These are phyloP conservation scores for Pichia thaimueangensis DNA, from an alignment of 805 yeast species.

Conservation along the genomic window DNA sequence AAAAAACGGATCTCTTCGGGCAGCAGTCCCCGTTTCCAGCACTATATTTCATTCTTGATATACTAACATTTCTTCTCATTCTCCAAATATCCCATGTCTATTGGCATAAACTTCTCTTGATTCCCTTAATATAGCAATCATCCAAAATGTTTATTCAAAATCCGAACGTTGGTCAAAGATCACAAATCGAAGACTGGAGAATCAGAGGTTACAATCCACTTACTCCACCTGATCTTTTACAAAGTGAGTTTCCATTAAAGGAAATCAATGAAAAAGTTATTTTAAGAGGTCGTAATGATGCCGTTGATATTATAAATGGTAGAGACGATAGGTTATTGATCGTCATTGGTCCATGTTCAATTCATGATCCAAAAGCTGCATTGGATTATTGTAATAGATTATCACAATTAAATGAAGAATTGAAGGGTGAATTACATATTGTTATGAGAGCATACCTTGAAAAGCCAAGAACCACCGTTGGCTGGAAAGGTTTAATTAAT, in stretches of 20 bases:
- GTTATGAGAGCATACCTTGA: conserved; percentile 98
- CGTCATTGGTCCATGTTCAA: conserved; percentile 95
- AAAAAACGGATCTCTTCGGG: no score
- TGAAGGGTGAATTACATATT: conserved; percentile 70
- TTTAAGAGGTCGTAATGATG: conserved; percentile 67
- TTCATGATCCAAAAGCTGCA: conserved; percentile 92
- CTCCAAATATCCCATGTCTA: no score
- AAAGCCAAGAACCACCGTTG: conserved; percentile 98
- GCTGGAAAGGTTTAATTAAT: conserved; percentile 97
- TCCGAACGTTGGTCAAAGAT: conserved; percentile 77
- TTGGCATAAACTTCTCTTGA: not conserved
- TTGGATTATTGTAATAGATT: conserved; percentile 76
- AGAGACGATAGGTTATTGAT: conserved; percentile 81
- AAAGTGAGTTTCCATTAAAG: conserved; percentile 73
- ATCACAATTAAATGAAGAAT: conserved; percentile 48
- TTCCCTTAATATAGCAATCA: conserved; percentile 11
- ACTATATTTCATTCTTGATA: no score
- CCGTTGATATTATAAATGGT: conserved; percentile 69
- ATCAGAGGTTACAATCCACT: conserved; percentile 89
- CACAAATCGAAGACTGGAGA: conserved; percentile 71
- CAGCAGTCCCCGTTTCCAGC: no score
- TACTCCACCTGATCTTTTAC: conserved; percentile 90
- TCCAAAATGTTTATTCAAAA: conserved; percentile 74
- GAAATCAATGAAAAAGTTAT: conserved; percentile 56
- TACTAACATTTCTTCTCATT: no score